A percentile compares a stretch with the other conserved stretches of the same genome.
Conservation (phyloP, 805 yeast species). For the Starmerella powellii region DNA sequence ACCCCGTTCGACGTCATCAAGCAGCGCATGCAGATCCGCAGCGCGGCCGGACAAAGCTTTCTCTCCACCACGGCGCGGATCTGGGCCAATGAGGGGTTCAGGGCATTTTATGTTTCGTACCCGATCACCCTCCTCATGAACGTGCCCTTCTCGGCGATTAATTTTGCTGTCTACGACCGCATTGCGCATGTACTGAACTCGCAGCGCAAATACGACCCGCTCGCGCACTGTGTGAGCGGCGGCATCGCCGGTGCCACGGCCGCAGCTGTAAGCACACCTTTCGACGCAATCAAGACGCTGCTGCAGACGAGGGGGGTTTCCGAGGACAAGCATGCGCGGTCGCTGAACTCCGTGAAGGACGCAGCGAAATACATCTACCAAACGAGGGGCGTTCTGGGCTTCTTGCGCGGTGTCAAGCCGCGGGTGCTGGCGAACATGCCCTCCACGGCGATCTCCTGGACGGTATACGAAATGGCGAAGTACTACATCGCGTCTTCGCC, state of each 20-base stretch:
- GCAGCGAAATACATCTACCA: slow-evolving; percentile 58
- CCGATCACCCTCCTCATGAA: slow-evolving; percentile 89
- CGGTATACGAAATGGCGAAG: slow-evolving; percentile 95
- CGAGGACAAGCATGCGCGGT: slow-evolving; percentile 32
- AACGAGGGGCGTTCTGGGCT: slow-evolving; percentile 42
- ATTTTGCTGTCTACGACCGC: slow-evolving; percentile 85
- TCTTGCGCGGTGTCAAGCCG: slow-evolving; percentile 76
- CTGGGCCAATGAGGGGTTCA: slow-evolving; percentile 34
- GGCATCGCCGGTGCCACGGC: slow-evolving; percentile 92
- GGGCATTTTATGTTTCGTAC: slow-evolving; percentile 82
- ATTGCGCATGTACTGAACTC: slow-evolving; percentile 73
- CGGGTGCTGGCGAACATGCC: slow-evolving; percentile 89
- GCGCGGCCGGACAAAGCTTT: slow-evolving; percentile 23
- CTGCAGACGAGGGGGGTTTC: slow-evolving; percentile 61
- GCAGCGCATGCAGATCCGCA: slow-evolving; percentile 73
- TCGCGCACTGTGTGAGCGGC: slow-evolving; percentile 83
- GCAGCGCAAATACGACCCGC: slow-evolving; percentile 60
- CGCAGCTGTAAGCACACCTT: slow-evolving; percentile 88
- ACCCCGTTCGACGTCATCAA: slow-evolving; percentile 93
- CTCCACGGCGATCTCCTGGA: slow-evolving; percentile 94
- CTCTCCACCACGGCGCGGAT: slow-evolving; percentile 24
- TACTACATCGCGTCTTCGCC: slow-evolving; percentile 35
- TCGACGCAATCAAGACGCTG: slow-evolving; percentile 81
- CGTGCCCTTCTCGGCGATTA: slow-evolving; percentile 89
- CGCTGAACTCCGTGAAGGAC: slow-evolving; percentile 51